phyloP scores from a whole-genome alignment of 2,329 filamentous ascomycete genomes.

The Colletotrichum somersetense region DNA sequence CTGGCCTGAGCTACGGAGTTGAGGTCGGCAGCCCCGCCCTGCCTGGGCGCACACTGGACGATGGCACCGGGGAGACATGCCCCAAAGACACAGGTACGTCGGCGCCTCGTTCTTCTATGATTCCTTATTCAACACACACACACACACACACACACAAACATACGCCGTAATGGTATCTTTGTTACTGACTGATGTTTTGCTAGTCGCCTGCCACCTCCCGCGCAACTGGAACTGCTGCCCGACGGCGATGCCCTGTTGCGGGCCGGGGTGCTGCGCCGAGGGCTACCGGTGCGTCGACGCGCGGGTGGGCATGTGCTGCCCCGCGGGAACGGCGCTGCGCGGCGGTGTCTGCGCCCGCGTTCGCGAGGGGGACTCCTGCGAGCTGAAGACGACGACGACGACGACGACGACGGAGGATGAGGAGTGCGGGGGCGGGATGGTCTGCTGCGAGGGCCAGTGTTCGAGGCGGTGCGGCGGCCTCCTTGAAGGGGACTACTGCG shows the following conservation, averaged over 20 bases:
- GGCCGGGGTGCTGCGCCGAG: constrained; percentile 29
- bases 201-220: constrained; percentile 32
- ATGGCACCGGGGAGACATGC: constrained; percentile 6
- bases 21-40: background rate
- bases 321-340: constrained; percentile 18
- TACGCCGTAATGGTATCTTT: too few species aligned
- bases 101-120: accelerated
- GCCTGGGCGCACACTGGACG: background rate
- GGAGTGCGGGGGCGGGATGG: background rate
- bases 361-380: constrained; percentile 26
- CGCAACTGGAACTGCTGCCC: constrained; percentile 41
- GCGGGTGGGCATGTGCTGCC: constrained; percentile 30
- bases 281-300: constrained; percentile 31
- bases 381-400: background rate
- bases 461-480: constrained; percentile 6
- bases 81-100: constrained; percentile 13
- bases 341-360: constrained; percentile 16
- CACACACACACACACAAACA: background rate
- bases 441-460: constrained; percentile 26
- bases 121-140: background rate
- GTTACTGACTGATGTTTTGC: too few species aligned
- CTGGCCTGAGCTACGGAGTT: background rate
- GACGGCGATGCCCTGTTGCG: constrained; percentile 19
- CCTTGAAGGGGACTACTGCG: too few species aligned
- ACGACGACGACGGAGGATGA: background rate